Evolutionary conservation across 2,329 filamentous ascomycete genomes (phyloP), one percentile per base, ranked within the genome.

Genomic region (Thielaviopsis ethacetica): DNA sequence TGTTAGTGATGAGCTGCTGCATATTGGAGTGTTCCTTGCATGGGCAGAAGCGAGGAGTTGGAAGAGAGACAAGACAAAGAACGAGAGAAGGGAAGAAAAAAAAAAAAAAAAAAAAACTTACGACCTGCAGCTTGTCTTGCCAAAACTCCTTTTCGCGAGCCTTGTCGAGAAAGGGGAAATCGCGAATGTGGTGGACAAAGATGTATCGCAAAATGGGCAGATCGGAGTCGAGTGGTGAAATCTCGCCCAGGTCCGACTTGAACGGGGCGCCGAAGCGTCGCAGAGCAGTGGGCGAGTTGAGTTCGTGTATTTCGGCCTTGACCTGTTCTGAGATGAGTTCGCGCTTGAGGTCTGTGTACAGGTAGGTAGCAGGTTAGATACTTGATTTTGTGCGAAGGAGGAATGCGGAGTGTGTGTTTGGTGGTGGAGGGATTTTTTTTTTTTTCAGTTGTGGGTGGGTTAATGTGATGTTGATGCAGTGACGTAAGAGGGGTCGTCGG

Each of bases 101-200:
- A 21, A 12, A 50, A 34, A 34, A 34, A 34, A 34, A 34, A 34
- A 34, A 34, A 41, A 24, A 51, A 83, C 86, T 65, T 73, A 95
- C 88, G 68, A 91, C 82, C 75, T 98, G 93, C 62, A 98, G 76
- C 71, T 95, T 97, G 69, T 97, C 90, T 73, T 98, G 93, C 93
- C 93, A 98, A 68, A 98, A 98, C 72, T 98, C 93, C 79, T 97
- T 95, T 78, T 98, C 93, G 67, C 83, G 86, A 22, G 93, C 93
- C 76, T 95, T 89, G 72, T 98, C 90, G 63, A 98, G 80, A 68
- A 98, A 98, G 1, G 93, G 93, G 67, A 98, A 98, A 67, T 97
- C 94, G 67, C 93, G 89, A 61, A 98, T 83, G 83, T 97, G 91
- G 69, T 97, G 86, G 58, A 97, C 93, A 69, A 98, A 98, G 67